Percentiles rank a stretch among this genome's conserved stretches.
phyloP scores from a whole-genome alignment of 2,329 filamentous ascomycete species.

The Colletotrichum viniferum region DNA sequence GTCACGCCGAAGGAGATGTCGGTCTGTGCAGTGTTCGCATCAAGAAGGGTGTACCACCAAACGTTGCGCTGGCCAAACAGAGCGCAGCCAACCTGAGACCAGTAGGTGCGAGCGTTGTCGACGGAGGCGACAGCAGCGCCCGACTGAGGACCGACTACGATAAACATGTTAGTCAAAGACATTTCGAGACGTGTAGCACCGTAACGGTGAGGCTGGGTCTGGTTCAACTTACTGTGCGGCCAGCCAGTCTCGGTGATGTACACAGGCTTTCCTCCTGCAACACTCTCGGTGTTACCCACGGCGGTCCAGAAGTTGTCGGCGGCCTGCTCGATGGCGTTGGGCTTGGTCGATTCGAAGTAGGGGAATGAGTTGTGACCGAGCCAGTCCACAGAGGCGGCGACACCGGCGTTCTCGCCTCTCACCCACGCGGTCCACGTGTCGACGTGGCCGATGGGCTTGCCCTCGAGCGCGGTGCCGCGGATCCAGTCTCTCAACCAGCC shows the following conservation, averaged over 20 bases:
- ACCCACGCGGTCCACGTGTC: conserved; percentile 62
- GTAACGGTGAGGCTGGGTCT: neutral
- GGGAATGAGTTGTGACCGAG: conserved; percentile 59
- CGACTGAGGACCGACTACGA: conserved; percentile 42
- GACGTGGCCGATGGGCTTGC: conserved; percentile 55
- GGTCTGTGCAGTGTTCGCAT: conserved; percentile 10
- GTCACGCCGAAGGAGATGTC: conserved; percentile 8
- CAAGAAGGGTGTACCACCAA: conserved; percentile 16
- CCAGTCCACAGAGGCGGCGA: conserved; percentile 57
- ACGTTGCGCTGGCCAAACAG: conserved; percentile 14
- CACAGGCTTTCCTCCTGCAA: conserved; percentile 45
- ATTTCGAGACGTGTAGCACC: neutral
- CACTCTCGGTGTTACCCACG: conserved; percentile 37
- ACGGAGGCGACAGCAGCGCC: conserved; percentile 46
- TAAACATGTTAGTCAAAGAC: neutral
- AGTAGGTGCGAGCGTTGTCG: conserved; percentile 42
- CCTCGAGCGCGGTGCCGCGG: conserved; percentile 33
- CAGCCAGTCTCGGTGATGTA: conserved; percentile 62
- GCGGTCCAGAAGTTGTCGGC: conserved; percentile 46
- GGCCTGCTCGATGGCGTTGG: conserved; percentile 36
- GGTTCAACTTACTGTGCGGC: conserved; percentile 42
- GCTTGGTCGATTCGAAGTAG: conserved; percentile 51
- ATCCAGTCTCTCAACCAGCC: conserved; percentile 57
- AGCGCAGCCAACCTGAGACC: conserved; percentile 10
- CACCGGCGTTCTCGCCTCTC: conserved; percentile 44